Percentiles rank a stretch among this genome's conserved stretches.
Evolutionary conservation across 2,329 filamentous ascomycete genomes (phyloP).

Genomic region (Pseudogymnoascus sp.): DNA sequence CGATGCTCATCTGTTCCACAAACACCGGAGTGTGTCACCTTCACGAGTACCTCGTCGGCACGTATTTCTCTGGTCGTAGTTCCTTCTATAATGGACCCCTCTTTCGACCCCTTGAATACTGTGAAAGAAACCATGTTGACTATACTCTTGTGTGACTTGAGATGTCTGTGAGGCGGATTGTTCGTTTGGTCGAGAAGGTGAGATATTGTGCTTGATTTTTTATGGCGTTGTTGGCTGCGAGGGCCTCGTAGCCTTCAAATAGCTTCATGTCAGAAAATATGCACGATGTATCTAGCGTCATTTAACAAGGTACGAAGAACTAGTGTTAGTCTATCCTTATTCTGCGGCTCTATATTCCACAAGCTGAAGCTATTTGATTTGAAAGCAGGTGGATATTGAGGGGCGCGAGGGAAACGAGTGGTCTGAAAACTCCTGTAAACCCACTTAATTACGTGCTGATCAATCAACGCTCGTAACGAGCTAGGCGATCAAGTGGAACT

Average conservation of each 20-base stretch:
- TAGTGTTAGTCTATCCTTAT: background rate
- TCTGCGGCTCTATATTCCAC: background rate
- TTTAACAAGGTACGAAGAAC: background rate
- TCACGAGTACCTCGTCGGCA: slow-evolving; percentile 51
- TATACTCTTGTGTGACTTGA: background rate
- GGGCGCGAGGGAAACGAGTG: background rate
- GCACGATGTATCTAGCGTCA: background rate
- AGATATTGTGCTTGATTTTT: background rate
- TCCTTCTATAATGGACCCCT: slow-evolving; percentile 45
- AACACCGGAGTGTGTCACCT: slow-evolving; percentile 57
- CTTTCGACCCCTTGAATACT: slow-evolving; percentile 54
- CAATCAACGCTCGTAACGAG: background rate
- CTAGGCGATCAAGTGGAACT: background rate
- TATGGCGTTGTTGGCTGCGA: background rate
- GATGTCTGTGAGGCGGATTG: background rate
- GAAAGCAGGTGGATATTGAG: background rate
- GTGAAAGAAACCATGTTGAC: slow-evolving; percentile 37
- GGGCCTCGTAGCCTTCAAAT: background rate
- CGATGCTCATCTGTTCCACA: slow-evolving; percentile 51
- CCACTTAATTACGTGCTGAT: background rate
- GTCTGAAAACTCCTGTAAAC: background rate
- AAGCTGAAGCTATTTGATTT: background rate
- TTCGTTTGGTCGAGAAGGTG: background rate
- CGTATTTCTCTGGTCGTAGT: slow-evolving; percentile 38
- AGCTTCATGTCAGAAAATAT: background rate